Percentiles rank a stretch among this genome's conserved stretches.
Conservation (phyloP, 192 early-diverging fungal species). For the Coemansia sp. region DNA sequence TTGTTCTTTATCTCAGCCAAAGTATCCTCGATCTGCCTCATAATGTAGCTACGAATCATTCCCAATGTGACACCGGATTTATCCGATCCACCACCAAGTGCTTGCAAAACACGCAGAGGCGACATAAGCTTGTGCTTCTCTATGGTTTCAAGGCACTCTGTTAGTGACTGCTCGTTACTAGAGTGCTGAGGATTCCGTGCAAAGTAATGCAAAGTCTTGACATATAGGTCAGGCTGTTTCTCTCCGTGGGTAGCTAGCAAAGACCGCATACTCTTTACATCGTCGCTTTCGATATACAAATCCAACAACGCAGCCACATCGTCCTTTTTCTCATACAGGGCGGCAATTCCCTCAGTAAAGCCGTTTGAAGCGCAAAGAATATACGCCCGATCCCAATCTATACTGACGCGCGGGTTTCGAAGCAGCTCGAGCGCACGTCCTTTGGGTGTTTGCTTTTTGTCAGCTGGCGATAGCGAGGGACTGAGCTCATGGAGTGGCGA, state of each 20-base stretch:
- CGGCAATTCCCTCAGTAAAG: slow-evolving; percentile 83
- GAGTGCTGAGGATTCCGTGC: slow-evolving; percentile 64
- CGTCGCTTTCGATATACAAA: slow-evolving; percentile 68
- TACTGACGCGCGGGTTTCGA: slow-evolving; percentile 62
- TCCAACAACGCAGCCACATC: slow-evolving; percentile 71
- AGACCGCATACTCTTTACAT: slow-evolving; percentile 62
- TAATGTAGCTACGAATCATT: slow-evolving; percentile 81
- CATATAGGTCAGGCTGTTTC: slow-evolving; percentile 64
- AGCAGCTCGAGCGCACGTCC: slow-evolving; percentile 71
- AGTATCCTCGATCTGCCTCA: slow-evolving; percentile 71
- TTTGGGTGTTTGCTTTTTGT: slow-evolving; percentile 28
- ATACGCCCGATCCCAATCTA: slow-evolving; percentile 90
- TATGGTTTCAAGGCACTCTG: slow-evolving; percentile 74
- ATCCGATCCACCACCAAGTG: slow-evolving; percentile 55
- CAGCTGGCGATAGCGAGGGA: neutral
- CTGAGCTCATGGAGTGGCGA: slow-evolving; percentile 31
- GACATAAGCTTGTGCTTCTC: slow-evolving; percentile 82
- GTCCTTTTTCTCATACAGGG: slow-evolving; percentile 79
- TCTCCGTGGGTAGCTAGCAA: slow-evolving; percentile 63
- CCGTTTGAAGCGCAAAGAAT: slow-evolving; percentile 82
- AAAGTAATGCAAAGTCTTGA: slow-evolving; percentile 68
- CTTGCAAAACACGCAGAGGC: slow-evolving; percentile 86
- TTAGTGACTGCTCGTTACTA: slow-evolving; percentile 56
- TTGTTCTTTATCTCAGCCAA: slow-evolving; percentile 63
- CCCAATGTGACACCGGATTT: slow-evolving; percentile 80